Percentiles rank a stretch among this genome's conserved stretches.
phyloP scores from a whole-genome alignment of 2,329 filamentous ascomycete species.

The Thielaviopsis populi region DNA sequence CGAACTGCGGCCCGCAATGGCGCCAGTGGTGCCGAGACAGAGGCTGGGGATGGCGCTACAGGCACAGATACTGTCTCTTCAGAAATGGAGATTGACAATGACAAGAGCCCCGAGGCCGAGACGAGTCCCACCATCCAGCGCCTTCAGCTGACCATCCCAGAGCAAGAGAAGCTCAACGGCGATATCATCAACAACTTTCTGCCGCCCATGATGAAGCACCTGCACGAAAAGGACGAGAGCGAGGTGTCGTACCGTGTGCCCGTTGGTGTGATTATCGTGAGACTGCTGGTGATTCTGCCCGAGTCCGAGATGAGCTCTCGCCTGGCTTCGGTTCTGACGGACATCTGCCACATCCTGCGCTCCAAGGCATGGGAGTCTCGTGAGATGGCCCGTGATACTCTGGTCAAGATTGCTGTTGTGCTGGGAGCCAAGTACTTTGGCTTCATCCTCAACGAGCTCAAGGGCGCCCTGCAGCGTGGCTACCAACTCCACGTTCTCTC shows the following conservation, averaged over 20 bases:
- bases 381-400: constrained; percentile 78
- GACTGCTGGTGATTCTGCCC: constrained; percentile 69
- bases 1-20: neutral
- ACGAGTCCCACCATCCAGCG: constrained; percentile 18
- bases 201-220: constrained; percentile 64
- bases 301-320: constrained; percentile 55
- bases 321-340: constrained; percentile 71
- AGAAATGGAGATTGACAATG: constrained; percentile 21
- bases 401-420: constrained; percentile 67
- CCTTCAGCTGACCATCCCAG: constrained; percentile 52
- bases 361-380: constrained; percentile 79
- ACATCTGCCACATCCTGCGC: constrained; percentile 82
- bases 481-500: constrained; percentile 93
- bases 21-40: constrained; percentile 27
- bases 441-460: constrained; percentile 84
- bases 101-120: constrained; percentile 30
- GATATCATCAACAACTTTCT: constrained; percentile 64
- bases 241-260: constrained; percentile 87
- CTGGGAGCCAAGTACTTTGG: constrained; percentile 73
- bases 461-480: constrained; percentile 66
- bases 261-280: constrained; percentile 75
- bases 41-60: constrained; percentile 25
- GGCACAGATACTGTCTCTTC: neutral
- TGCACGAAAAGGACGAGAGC: constrained; percentile 88
- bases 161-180: constrained; percentile 47